A percentile compares a stretch with the other conserved stretches of the same genome.
Evolutionary conservation across 371 early-diverging fungal species (phyloP).

Genomic region (Quaeritorhiza haematococci): DNA sequence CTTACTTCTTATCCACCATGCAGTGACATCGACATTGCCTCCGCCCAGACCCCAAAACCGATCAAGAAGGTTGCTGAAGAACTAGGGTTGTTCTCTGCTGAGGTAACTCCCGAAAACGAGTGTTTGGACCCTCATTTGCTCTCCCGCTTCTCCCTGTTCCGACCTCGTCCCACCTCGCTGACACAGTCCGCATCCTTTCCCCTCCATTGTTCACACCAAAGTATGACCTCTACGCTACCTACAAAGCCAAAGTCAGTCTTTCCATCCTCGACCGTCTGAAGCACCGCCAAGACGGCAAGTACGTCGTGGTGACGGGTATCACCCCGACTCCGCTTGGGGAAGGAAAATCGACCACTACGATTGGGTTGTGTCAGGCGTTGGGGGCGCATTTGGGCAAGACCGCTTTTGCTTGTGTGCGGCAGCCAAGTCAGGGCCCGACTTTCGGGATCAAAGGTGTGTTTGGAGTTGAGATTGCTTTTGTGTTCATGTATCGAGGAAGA

Average conservation of each 20-base stretch:
- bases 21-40: conserved; percentile 89
- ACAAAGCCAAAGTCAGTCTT: conserved; percentile 86
- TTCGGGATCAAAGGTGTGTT: conserved; percentile 89
- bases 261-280: conserved; percentile 75
- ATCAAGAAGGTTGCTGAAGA: conserved; percentile 77
- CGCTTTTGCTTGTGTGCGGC: conserved; percentile 92
- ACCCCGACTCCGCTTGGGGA: conserved; percentile 97
- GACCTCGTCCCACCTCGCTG: no score
- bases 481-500: no score
- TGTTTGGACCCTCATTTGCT: conserved; percentile 16
- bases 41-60: conserved; percentile 77
- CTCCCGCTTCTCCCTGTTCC: no score
- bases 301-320: conserved; percentile 95
- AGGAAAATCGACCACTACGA: conserved; percentile 94
- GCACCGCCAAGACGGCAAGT: conserved; percentile 76
- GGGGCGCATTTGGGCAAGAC: conserved; percentile 85
- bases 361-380: conserved; percentile 90
- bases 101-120: conserved; percentile 48
- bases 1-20: neutral
- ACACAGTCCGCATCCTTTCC: neutral
- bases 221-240: conserved; percentile 81
- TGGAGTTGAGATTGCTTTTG: neutral
- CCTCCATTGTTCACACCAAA: no score
- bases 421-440: conserved; percentile 96
- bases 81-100: conserved; percentile 65